These are phyloP conservation scores for Phialemoniopsis sp. DNA, from an alignment of 2,329 filamentous ascomycete genomes.

Conservation along the genomic window DNA sequence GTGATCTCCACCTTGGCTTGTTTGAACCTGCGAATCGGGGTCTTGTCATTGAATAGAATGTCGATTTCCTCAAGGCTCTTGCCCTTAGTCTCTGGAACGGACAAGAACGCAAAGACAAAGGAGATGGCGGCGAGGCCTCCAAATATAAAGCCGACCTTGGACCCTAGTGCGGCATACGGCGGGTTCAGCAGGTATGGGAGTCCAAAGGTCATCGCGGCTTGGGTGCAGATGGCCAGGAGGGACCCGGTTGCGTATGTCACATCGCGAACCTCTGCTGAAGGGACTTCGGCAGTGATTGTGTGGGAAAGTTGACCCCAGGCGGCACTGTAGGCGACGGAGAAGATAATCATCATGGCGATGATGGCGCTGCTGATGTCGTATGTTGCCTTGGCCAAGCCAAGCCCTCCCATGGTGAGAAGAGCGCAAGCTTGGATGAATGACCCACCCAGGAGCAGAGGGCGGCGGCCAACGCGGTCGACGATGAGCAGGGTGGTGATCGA, in stretches of 20 bases:
- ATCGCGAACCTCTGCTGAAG: too few relatives aligned
- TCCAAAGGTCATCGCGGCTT: conserved; percentile 27
- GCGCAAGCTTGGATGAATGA: conserved; percentile 10
- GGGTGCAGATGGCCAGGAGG: too few relatives aligned
- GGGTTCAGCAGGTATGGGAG: conserved; percentile 29
- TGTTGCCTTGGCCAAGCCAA: neutral
- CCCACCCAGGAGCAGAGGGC: conserved; percentile 16
- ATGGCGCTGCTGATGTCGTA: neutral
- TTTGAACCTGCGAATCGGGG: too few relatives aligned
- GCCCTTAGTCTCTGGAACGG: conserved; percentile 39
- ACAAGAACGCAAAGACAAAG: conserved; percentile 35
- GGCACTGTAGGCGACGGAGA: conserved; percentile 3
- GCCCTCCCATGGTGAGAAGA: conserved; percentile 4
- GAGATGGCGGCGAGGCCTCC: conserved; percentile 27
- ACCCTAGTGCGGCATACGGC: conserved; percentile 25
- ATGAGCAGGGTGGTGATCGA: conserved; percentile 16
- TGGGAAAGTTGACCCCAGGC: too few relatives aligned
- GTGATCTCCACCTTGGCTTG: too few relatives aligned
- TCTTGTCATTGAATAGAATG: too few relatives aligned
- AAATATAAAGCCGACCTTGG: conserved; percentile 34
- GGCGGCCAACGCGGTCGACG: conserved; percentile 17
- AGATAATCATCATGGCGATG: conserved; percentile 3
- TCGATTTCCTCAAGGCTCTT: conserved; percentile 39
- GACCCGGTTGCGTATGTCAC: too few relatives aligned
- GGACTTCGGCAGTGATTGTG: too few relatives aligned